Percentiles rank a stretch among this genome's conserved stretches.
phyloP scores from a whole-genome alignment of 345 rosid species.

The Eucalyptus pauciflora region DNA sequence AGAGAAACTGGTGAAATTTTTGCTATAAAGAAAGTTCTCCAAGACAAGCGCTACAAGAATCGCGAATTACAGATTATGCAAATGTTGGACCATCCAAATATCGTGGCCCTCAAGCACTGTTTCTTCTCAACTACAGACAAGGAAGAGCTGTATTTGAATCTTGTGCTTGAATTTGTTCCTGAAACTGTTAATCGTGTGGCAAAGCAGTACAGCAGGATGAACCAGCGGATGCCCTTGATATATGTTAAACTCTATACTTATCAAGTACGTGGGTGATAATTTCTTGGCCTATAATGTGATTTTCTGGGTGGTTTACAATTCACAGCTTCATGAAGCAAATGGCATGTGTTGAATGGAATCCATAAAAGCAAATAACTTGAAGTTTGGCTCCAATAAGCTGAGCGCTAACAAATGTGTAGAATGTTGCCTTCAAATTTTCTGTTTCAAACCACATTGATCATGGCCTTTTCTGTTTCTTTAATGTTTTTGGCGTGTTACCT shows the following conservation, averaged over 20 bases:
- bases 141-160: slow-evolving; percentile 92
- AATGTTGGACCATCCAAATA: slow-evolving; percentile 89
- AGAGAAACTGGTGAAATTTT: slow-evolving; percentile 91
- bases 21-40: slow-evolving; percentile 97
- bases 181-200: slow-evolving; percentile 83
- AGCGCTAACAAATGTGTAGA: neutral
- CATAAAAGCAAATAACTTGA: neutral
- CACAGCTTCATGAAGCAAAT: neutral
- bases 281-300: neutral
- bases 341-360: neutral
- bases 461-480: neutral
- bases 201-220: slow-evolving; percentile 68
- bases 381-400: neutral
- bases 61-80: slow-evolving; percentile 91
- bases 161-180: slow-evolving; percentile 93
- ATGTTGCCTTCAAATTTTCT: neutral
- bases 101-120: slow-evolving; percentile 74
- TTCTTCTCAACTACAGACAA: slow-evolving; percentile 93
- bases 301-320: neutral
- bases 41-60: slow-evolving; percentile 95
- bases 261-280: slow-evolving; percentile 36
- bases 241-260: slow-evolving; percentile 91
- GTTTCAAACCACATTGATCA: neutral
- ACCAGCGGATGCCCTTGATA: slow-evolving; percentile 84
- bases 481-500: neutral